Percentiles rank a stretch among this genome's conserved stretches.
Conservation (phyloP, 768 basidiomycete species). For the Podaxis sp. region DNA sequence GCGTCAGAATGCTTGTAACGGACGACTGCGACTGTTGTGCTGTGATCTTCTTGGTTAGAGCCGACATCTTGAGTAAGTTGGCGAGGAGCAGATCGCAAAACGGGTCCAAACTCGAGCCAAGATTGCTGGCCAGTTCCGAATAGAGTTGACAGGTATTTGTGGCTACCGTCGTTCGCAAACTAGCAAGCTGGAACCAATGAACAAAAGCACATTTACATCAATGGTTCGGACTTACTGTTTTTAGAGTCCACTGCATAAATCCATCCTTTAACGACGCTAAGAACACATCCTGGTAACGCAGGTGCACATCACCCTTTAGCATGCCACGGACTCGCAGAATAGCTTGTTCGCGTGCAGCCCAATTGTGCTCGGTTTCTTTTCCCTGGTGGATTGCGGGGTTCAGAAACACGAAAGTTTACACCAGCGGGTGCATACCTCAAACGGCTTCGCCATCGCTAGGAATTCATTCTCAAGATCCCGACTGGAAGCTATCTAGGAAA, state of each 20-base stretch:
- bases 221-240: slow-evolving; percentile 59
- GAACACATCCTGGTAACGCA: slow-evolving; percentile 74
- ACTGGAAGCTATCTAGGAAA: slow-evolving; percentile 73
- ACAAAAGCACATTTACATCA: not conserved
- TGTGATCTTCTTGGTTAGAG: slow-evolving; percentile 89
- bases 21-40: slow-evolving; percentile 83
- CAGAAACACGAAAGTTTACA: not conserved
- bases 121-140: slow-evolving; percentile 63
- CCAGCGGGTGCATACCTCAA: slow-evolving; percentile 58
- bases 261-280: slow-evolving; percentile 70
- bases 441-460: slow-evolving; percentile 70
- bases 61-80: slow-evolving; percentile 83
- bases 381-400: slow-evolving; percentile 49
- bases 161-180: slow-evolving; percentile 89
- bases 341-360: slow-evolving; percentile 78
- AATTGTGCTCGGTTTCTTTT: slow-evolving; percentile 97
- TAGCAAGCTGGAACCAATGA: slow-evolving; percentile 58
- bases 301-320: slow-evolving; percentile 82
- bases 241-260: slow-evolving; percentile 80
- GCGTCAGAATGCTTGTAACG: slow-evolving; percentile 63
- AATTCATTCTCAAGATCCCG: slow-evolving; percentile 89
- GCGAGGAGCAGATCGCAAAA: slow-evolving; percentile 75
- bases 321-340: slow-evolving; percentile 83
- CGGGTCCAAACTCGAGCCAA: slow-evolving; percentile 73
- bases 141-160: slow-evolving; percentile 78